phyloP scores from a whole-genome alignment of 495 filamentous ascomycete genomes.

The Talaromyces thailandensis region DNA sequence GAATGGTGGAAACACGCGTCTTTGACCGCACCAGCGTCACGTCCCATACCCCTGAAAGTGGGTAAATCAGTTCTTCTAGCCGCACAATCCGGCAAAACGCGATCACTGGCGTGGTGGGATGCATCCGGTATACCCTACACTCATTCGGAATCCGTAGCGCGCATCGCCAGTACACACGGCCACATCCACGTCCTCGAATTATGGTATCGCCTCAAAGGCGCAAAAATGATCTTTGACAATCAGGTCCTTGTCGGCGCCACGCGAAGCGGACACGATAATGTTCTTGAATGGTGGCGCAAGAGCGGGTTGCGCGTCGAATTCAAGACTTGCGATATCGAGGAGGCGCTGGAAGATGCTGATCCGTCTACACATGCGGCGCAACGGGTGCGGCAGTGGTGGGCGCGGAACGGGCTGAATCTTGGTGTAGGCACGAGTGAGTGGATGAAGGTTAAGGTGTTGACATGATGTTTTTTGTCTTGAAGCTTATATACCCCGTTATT shows the following conservation, averaged over 20 bases:
- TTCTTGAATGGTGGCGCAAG: slow-evolving; percentile 85
- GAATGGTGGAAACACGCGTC: slow-evolving; percentile 81
- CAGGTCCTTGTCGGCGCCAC: slow-evolving; percentile 84
- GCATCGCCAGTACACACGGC: slow-evolving; percentile 76
- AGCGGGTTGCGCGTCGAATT: slow-evolving; percentile 76
- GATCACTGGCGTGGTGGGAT: slow-evolving; percentile 76
- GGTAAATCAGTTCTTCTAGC: slow-evolving; percentile 74
- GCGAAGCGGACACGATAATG: slow-evolving; percentile 72
- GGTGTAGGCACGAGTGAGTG: slow-evolving; percentile 84
- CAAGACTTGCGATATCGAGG: slow-evolving; percentile 91
- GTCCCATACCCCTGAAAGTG: slow-evolving; percentile 54
- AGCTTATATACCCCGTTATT: not conserved
- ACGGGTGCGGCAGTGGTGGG: slow-evolving; percentile 78
- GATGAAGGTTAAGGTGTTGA: slow-evolving; percentile 73
- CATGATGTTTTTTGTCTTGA: slow-evolving; percentile 5
- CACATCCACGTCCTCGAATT: slow-evolving; percentile 75
- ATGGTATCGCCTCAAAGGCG: slow-evolving; percentile 69
- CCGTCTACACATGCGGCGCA: slow-evolving; percentile 52
- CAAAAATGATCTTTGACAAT: slow-evolving; percentile 81
- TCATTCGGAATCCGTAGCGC: slow-evolving; percentile 68
- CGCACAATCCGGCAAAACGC: slow-evolving; percentile 65
- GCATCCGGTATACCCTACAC: slow-evolving; percentile 63
- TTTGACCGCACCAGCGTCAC: slow-evolving; percentile 14
- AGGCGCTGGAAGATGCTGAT: slow-evolving; percentile 79
- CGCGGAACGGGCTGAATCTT: slow-evolving; percentile 77